A percentile compares a stretch with the other conserved stretches of the same genome.
These are phyloP conservation scores for Geranium rotundifolium DNA, from an alignment of 345 rosid genomes.

Conservation along the genomic window DNA sequence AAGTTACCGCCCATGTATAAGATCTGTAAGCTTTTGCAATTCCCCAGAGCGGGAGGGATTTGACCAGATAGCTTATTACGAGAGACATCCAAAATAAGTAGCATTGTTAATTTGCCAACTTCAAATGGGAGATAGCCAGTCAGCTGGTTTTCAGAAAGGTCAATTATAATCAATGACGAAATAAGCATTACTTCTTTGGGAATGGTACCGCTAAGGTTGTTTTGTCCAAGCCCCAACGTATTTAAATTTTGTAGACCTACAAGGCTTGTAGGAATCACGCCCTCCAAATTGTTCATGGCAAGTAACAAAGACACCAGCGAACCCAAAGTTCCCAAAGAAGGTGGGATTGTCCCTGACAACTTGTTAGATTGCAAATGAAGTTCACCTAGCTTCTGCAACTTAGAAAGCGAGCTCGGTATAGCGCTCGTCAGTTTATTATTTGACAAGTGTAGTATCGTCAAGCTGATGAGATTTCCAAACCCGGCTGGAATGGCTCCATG, in stretches of 20 bases:
- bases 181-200: constrained; percentile 3
- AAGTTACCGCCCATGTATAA: constrained; percentile 7
- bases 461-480: not conserved
- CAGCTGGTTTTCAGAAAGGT: constrained; percentile 1
- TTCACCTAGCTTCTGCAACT: constrained; percentile 5
- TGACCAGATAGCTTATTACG: constrained; percentile 4
- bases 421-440: not conserved
- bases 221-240: constrained; percentile 1
- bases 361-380: not conserved
- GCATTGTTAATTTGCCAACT: constrained; percentile 4
- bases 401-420: constrained; percentile 7
- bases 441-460: not conserved
- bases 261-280: not conserved
- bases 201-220: constrained; percentile 10
- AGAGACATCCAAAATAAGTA: constrained; percentile 1
- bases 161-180: not conserved
- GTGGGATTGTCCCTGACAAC: constrained; percentile 7
- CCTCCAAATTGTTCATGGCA: constrained; percentile 4
- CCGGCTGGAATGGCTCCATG: not conserved
- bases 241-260: not conserved
- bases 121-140: constrained; percentile 6
- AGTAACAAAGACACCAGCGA: not conserved
- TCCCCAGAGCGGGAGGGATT: constrained; percentile 5
- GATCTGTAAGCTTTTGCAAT: constrained; percentile 1
- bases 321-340: constrained; percentile 5